Evolutionary conservation across 345 rosid genomes (phyloP), one percentile per base, ranked within the genome.

Genomic region (Chamaenerion angustifolium): DNA sequence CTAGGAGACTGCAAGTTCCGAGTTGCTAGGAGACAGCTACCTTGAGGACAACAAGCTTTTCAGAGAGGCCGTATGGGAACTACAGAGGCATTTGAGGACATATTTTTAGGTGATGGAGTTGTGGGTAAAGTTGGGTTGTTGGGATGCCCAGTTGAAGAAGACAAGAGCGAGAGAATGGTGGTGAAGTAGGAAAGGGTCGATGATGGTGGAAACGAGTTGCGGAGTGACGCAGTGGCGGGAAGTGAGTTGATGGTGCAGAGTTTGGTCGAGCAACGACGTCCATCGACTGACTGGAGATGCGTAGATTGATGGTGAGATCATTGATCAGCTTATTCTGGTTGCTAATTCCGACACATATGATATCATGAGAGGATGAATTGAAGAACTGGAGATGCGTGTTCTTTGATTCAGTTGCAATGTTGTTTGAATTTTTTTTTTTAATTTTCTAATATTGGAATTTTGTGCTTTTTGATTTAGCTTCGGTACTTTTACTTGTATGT

Each of bases 121-220:
- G 64, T 89, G 97, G 8, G 71, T 27, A 65, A 75, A 89, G 44
- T 79, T 77, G 10, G 97, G 94, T 46, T 85, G 93, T 66, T 86
- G 88, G 16, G 90, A 69, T 4, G 90, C 82, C 97, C 97, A 89
- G 62, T 85, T 70, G 82, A 89, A 89, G 73, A 89, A 82, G 43
- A 94, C 93, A 15, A 89, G 84, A 27, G 97, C 85, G 14, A 89
- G 85, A 0, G 88, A 77, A 55, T 74, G 81, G 52, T 85, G 86
- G 44, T 61, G 59, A 21, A 74, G 67, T 62, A 83, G 94, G 42
- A 65, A 73, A 1, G 88, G 83, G 69, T 89, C 94, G 58, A 89
- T 83, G 57, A 81, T 92, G 52, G 64, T 62, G 48, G 92, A 78
- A 42, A 89, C 95, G 37, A 85, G 80, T 5, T 69, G 68, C 7